These are phyloP conservation scores for Botryotinia narcissicola DNA, from an alignment of 2,329 filamentous ascomycete species.

Conservation along the genomic window DNA sequence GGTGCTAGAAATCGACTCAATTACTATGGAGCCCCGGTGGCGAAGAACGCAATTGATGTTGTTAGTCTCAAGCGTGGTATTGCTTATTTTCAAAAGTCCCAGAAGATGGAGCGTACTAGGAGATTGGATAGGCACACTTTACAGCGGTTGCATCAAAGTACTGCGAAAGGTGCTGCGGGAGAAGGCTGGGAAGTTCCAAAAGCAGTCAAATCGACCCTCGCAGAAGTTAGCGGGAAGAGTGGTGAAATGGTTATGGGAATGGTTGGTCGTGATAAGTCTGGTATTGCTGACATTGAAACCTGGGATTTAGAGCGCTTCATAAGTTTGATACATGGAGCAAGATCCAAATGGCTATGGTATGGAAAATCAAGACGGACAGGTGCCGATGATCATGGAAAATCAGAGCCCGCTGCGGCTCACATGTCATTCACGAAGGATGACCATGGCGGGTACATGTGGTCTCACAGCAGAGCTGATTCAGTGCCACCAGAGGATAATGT, in stretches of 20 bases:
- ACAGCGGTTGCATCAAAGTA: conserved; percentile 74
- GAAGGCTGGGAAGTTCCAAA: conserved; percentile 91
- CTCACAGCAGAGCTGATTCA: conserved; percentile 50
- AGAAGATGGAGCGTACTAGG: conserved; percentile 75
- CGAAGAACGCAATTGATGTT: conserved; percentile 90
- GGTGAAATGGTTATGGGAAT: conserved; percentile 96
- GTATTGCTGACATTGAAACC: conserved; percentile 90
- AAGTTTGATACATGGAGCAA: conserved; percentile 73
- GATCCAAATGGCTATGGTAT: conserved; percentile 91
- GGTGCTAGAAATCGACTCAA: conserved; percentile 87
- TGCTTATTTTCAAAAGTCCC: conserved; percentile 82
- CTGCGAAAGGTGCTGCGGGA: conserved; percentile 83
- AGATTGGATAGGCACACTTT: conserved; percentile 81
- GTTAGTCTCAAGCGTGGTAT: conserved; percentile 80
- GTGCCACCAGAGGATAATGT: conserved; percentile 53
- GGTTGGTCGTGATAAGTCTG: conserved; percentile 79
- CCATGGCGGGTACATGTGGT: conserved; percentile 45
- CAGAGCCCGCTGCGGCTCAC: conserved; percentile 46
- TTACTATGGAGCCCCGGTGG: conserved; percentile 76
- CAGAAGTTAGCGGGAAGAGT: conserved; percentile 88
- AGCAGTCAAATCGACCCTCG: conserved; percentile 92
- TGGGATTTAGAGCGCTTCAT: conserved; percentile 83
- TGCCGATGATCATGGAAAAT: conserved; percentile 45
- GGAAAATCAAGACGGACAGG: conserved; percentile 75
- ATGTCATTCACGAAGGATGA: conserved; percentile 59